Evolutionary conservation across 2,329 filamentous ascomycete genomes (phyloP).

Genomic region (Akanthomyces muscarius): DNA sequence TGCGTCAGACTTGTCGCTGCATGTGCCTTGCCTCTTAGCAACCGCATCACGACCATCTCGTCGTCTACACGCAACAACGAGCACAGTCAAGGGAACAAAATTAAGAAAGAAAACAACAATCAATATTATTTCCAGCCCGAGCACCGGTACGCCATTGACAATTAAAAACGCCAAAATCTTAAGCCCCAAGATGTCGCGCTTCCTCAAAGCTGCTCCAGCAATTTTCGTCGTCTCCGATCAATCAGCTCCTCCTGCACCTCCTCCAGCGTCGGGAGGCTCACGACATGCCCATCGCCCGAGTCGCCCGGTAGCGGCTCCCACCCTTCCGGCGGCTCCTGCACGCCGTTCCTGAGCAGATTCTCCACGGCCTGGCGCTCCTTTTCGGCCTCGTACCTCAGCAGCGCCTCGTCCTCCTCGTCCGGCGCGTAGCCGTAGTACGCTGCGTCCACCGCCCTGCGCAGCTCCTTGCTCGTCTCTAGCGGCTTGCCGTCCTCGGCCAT

Average conservation of each 20-base stretch:
- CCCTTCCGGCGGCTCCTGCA: slow-evolving; percentile 55
- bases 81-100: neutral
- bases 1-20: neutral
- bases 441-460: slow-evolving; percentile 78
- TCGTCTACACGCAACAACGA: too few species aligned
- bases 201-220: slow-evolving; percentile 71
- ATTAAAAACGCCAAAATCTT: neutral
- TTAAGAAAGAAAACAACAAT: neutral
- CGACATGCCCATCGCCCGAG: slow-evolving; percentile 72
- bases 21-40: neutral
- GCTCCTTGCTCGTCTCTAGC: slow-evolving; percentile 63
- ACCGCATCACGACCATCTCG: too few species aligned
- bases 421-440: slow-evolving; percentile 94
- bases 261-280: slow-evolving; percentile 80
- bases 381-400: slow-evolving; percentile 74
- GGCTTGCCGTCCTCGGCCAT: slow-evolving; percentile 55
- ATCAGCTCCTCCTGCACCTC: slow-evolving; percentile 94
- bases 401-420: slow-evolving; percentile 80
- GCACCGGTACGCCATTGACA: neutral
- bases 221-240: slow-evolving; percentile 74
- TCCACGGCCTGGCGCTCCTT: slow-evolving; percentile 81
- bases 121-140: neutral
- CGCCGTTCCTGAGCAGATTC: slow-evolving; percentile 56
- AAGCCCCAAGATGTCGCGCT: neutral
- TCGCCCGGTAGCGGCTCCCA: slow-evolving; percentile 91